phyloP scores from a whole-genome alignment of 139 green algal species.

The Edaphochlamys debaryana region DNA sequence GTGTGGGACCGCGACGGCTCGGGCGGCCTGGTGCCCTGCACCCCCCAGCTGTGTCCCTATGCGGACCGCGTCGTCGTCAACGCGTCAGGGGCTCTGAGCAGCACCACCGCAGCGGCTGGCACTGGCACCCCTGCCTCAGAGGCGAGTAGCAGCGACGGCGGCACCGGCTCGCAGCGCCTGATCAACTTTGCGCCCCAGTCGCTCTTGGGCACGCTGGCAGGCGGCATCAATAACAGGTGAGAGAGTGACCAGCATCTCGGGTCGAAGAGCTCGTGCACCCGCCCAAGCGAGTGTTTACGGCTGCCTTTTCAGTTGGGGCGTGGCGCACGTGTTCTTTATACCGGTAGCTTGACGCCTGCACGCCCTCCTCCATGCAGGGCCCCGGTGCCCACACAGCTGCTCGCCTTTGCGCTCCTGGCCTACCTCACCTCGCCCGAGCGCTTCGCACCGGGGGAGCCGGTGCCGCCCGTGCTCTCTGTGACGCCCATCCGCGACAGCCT shows the following conservation, averaged over 20 bases:
- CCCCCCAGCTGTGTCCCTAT: background rate
- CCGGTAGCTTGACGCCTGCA: no score
- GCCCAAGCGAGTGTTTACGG: no score
- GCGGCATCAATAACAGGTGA: background rate
- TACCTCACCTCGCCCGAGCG: constrained; percentile 23
- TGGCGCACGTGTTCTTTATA: no score
- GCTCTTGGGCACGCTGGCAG: background rate
- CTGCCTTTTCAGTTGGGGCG: no score
- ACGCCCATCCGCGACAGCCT: constrained; percentile 5
- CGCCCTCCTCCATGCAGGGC: background rate
- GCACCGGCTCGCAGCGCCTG: no score
- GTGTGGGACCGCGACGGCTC: background rate
- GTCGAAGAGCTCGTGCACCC: no score
- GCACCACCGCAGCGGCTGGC: no score
- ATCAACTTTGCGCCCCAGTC: constrained; percentile 4
- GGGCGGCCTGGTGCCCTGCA: background rate
- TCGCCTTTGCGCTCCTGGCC: background rate
- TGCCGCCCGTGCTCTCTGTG: background rate
- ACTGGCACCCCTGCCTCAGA: no score
- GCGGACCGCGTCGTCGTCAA: no score
- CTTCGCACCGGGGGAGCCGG: background rate
- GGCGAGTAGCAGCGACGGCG: no score
- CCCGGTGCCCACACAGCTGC: background rate
- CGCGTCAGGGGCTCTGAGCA: no score
- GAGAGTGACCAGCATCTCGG: no score